Evolutionary conservation across 441 rosid species (phyloP).

Genomic region (Gossypium gossypioides): DNA sequence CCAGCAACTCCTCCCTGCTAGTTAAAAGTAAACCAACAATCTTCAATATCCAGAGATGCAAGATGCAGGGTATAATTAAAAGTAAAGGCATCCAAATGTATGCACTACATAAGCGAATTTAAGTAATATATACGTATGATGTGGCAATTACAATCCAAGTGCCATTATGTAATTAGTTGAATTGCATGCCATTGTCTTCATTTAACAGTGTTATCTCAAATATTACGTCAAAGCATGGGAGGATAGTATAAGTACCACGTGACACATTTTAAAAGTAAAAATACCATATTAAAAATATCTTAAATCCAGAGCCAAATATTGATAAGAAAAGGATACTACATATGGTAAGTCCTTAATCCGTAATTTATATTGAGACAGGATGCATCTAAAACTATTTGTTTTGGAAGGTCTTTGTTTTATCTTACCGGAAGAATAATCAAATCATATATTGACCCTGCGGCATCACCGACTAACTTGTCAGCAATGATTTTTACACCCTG

Average conservation of each 20-base stretch:
- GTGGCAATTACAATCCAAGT: too few relatives aligned
- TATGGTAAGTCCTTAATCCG: neutral
- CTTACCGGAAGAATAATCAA: conserved; percentile 82
- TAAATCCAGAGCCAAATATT: neutral
- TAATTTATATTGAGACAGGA: conserved; percentile 1
- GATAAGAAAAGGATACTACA: neutral
- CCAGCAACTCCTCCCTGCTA: conserved; percentile 60
- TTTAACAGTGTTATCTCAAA: too few relatives aligned
- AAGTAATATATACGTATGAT: too few relatives aligned
- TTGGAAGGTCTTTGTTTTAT: conserved; percentile 7
- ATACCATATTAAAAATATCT: too few relatives aligned
- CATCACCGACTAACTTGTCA: conserved; percentile 58
- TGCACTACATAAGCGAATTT: too few relatives aligned
- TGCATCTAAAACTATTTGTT: conserved; percentile 1
- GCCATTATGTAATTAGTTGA: too few relatives aligned
- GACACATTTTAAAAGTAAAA: too few relatives aligned
- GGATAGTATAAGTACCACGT: too few relatives aligned
- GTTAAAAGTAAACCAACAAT: conserved; percentile 2
- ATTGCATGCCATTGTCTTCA: too few relatives aligned
- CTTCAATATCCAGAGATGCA: neutral
- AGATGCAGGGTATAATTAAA: neutral
- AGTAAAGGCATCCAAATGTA: neutral
- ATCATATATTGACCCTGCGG: conserved; percentile 51
- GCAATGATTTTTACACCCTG: conserved; percentile 71
- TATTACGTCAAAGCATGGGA: too few relatives aligned